Evolutionary conservation across 768 basidiomycete species (phyloP).

Genomic region (Lactifluus echinatus): DNA sequence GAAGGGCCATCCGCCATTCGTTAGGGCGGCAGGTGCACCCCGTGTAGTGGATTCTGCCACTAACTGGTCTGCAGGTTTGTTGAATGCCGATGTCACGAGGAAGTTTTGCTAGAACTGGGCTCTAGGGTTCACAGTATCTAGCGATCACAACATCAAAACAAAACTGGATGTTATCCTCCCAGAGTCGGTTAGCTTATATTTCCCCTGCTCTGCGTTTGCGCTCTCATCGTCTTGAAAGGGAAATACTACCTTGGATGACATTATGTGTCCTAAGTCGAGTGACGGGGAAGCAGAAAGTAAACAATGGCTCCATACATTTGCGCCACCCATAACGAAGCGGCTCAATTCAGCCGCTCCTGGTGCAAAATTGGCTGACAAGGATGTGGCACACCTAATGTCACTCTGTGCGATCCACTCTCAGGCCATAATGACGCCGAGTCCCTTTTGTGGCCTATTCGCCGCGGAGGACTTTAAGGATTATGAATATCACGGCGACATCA

Average conservation of each 20-base stretch:
- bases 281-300: constrained; percentile 35
- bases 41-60: constrained; percentile 60
- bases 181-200: constrained; percentile 37
- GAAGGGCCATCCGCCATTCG: constrained; percentile 40
- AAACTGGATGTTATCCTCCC: constrained; percentile 47
- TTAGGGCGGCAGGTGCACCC: constrained; percentile 40
- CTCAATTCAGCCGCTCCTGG: constrained; percentile 57
- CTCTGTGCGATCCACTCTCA: constrained; percentile 79
- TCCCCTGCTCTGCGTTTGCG: neutral
- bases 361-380: constrained; percentile 44
- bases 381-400: constrained; percentile 54
- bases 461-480: constrained; percentile 52
- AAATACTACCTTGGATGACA: constrained; percentile 63
- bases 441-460: constrained; percentile 69
- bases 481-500: constrained; percentile 64
- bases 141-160: constrained; percentile 37
- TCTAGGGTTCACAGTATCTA: constrained; percentile 54
- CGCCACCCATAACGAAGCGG: constrained; percentile 44
- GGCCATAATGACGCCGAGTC: constrained; percentile 41
- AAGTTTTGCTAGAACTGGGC: neutral
- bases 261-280: constrained; percentile 53
- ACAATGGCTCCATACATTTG: constrained; percentile 51
- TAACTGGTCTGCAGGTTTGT: constrained; percentile 60
- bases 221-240: constrained; percentile 13
- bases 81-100: neutral